Evolutionary conservation across 2,329 filamentous ascomycete species (phyloP).

Genomic region (Talaromyces sp.): DNA sequence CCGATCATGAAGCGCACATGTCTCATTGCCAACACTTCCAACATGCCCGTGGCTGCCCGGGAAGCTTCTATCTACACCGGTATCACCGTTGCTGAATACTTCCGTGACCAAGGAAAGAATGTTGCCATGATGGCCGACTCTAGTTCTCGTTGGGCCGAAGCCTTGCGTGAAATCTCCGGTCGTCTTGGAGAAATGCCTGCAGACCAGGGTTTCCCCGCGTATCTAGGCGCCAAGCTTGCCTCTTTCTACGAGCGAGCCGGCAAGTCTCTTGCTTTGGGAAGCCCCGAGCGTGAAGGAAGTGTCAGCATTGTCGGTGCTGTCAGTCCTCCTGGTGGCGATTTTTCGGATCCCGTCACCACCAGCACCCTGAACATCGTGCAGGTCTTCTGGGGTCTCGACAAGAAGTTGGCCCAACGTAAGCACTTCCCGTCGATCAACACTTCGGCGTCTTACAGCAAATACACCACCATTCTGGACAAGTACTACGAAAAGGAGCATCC

Average conservation of each 20-base stretch:
- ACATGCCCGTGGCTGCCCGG: slow-evolving; percentile 98
- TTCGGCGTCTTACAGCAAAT: slow-evolving; percentile 90
- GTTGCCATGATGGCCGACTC: slow-evolving; percentile 99
- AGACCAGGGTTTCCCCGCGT: slow-evolving; percentile 98
- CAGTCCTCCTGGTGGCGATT: slow-evolving; percentile 95
- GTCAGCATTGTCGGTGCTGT: slow-evolving; percentile 98
- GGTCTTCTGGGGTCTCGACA: slow-evolving; percentile 99
- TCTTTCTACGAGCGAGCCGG: slow-evolving; percentile 99
- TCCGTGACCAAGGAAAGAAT: slow-evolving; percentile 92
- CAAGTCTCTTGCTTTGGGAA: slow-evolving; percentile 76
- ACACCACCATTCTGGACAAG: slow-evolving; percentile 79
- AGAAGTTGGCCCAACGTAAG: slow-evolving; percentile 98
- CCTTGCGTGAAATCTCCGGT: slow-evolving; percentile 95
- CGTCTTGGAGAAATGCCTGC: slow-evolving; percentile 99
- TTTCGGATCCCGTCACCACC: slow-evolving; percentile 94
- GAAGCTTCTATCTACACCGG: slow-evolving; percentile 98
- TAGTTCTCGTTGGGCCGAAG: slow-evolving; percentile 95
- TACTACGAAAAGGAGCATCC: slow-evolving; percentile 92
- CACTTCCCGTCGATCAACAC: slow-evolving; percentile 99
- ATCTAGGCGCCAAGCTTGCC: slow-evolving; percentile 91
- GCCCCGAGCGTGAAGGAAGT: slow-evolving; percentile 80
- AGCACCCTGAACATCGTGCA: slow-evolving; percentile 95
- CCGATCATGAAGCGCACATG: slow-evolving; percentile 99
- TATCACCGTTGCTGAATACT: slow-evolving; percentile 93
- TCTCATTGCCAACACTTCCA: slow-evolving; percentile 97